phyloP scores from a whole-genome alignment of 768 basidiomycete genomes.

The Crepidotus variabilis region DNA sequence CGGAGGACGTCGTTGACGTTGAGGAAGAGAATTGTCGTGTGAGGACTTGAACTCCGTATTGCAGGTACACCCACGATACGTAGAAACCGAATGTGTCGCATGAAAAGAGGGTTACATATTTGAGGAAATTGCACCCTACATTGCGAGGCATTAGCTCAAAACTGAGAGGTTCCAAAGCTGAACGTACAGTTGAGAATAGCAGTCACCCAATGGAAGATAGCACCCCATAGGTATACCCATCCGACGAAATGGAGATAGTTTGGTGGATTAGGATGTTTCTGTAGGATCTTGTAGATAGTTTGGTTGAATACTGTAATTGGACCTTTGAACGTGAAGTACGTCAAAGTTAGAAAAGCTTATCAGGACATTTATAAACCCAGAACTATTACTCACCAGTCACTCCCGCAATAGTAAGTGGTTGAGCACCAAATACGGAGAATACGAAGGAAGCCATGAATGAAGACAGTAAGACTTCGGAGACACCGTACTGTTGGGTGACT shows the following conservation, averaged over 20 bases:
- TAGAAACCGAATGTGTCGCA: constrained; percentile 94
- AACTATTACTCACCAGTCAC: constrained; percentile 59
- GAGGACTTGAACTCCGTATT: constrained; percentile 85
- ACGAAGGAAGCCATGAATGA: constrained; percentile 90
- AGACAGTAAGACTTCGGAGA: constrained; percentile 77
- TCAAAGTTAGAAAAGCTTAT: background rate
- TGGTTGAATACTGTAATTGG: constrained; percentile 94
- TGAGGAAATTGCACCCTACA: constrained; percentile 76
- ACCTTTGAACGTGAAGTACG: constrained; percentile 36
- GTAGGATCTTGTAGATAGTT: constrained; percentile 77
- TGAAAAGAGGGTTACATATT: constrained; percentile 85
- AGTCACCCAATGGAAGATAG: constrained; percentile 81
- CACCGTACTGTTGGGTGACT: constrained; percentile 86
- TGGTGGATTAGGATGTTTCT: constrained; percentile 54
- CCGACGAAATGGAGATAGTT: constrained; percentile 84
- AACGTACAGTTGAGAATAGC: constrained; percentile 70
- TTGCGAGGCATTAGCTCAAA: background rate
- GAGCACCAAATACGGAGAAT: constrained; percentile 84
- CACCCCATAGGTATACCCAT: constrained; percentile 92
- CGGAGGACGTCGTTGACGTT: no score
- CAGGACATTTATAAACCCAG: background rate
- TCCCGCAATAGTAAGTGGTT: constrained; percentile 89
- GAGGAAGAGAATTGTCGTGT: constrained; percentile 57
- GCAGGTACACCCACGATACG: constrained; percentile 85
- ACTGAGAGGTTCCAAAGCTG: background rate